Percentiles rank a stretch among this genome's conserved stretches.
phyloP scores from a whole-genome alignment of 2,329 filamentous ascomycete genomes.

The Stagonosporopsis vannaccii region DNA sequence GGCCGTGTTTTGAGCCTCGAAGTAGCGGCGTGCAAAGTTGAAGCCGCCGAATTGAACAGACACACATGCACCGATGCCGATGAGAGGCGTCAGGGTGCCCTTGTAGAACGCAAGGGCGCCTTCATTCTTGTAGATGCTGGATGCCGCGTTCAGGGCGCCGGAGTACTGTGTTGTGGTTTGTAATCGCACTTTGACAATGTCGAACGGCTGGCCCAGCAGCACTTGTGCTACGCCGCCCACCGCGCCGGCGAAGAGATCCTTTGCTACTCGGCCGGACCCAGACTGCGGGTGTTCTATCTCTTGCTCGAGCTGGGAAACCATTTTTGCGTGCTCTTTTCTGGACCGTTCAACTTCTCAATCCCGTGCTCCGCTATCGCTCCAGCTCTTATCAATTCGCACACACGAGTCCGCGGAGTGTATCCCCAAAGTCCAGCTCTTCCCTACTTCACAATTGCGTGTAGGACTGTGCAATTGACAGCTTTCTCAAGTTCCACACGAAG shows the following conservation, averaged over 20 bases:
- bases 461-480: neutral
- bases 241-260: constrained; percentile 91
- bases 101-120: constrained; percentile 96
- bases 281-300: constrained; percentile 48
- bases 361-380: constrained; percentile 6
- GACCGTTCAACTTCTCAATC: neutral
- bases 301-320: constrained; percentile 43
- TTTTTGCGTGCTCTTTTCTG: constrained; percentile 7
- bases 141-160: constrained; percentile 80
- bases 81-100: constrained; percentile 89
- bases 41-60: constrained; percentile 99
- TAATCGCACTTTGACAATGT: constrained; percentile 85
- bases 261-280: constrained; percentile 62
- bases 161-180: constrained; percentile 87
- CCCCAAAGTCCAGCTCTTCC: neutral
- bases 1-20: constrained; percentile 74
- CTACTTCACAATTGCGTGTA: neutral
- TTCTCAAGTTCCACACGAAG: too few relatives aligned
- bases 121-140: constrained; percentile 85
- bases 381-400: constrained; percentile 7
- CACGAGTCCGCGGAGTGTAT: constrained; percentile 1
- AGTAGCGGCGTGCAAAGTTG: constrained; percentile 85
- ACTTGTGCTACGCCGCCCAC: constrained; percentile 94
- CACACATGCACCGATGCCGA: constrained; percentile 94
- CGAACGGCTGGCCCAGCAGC: constrained; percentile 77